phyloP scores from a whole-genome alignment of 2,329 filamentous ascomycete species.

The Ophiostoma tasmaniense region DNA sequence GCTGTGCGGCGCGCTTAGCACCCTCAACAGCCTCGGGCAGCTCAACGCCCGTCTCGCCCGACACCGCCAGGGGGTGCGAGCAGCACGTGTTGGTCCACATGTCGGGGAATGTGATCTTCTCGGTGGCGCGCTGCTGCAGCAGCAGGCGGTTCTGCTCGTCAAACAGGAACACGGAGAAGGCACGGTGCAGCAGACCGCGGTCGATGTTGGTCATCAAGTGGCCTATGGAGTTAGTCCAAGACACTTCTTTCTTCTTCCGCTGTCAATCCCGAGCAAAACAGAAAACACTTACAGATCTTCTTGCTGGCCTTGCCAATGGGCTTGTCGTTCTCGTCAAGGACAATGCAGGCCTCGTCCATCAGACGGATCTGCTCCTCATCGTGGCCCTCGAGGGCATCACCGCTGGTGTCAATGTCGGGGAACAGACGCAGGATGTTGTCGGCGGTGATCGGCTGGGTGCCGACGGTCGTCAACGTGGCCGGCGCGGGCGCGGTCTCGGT shows the following conservation, averaged over 20 bases:
- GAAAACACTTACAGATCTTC: slow-evolving; percentile 69
- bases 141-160: slow-evolving; percentile 87
- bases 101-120: slow-evolving; percentile 98
- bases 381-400: slow-evolving; percentile 75
- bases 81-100: slow-evolving; percentile 99
- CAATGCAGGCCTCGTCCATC: slow-evolving; percentile 99
- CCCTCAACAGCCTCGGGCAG: slow-evolving; percentile 73
- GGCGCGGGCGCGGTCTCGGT: slow-evolving; percentile 24
- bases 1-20: slow-evolving; percentile 82
- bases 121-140: slow-evolving; percentile 85
- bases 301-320: slow-evolving; percentile 96
- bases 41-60: slow-evolving; percentile 79
- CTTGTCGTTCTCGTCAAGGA: slow-evolving; percentile 81
- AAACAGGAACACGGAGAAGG: slow-evolving; percentile 97
- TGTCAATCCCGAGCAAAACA: no score
- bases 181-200: slow-evolving; percentile 88
- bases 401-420: slow-evolving; percentile 67
- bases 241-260: neutral
- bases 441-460: slow-evolving; percentile 61
- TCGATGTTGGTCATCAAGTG: slow-evolving; percentile 99
- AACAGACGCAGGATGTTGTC: slow-evolving; percentile 82
- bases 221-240: slow-evolving; percentile 44
- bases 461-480: slow-evolving; percentile 38
- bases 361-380: slow-evolving; percentile 95
- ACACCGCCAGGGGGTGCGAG: slow-evolving; percentile 88